phyloP scores from a whole-genome alignment of 805 yeast species.

The Saccharomycopsis amapae region DNA sequence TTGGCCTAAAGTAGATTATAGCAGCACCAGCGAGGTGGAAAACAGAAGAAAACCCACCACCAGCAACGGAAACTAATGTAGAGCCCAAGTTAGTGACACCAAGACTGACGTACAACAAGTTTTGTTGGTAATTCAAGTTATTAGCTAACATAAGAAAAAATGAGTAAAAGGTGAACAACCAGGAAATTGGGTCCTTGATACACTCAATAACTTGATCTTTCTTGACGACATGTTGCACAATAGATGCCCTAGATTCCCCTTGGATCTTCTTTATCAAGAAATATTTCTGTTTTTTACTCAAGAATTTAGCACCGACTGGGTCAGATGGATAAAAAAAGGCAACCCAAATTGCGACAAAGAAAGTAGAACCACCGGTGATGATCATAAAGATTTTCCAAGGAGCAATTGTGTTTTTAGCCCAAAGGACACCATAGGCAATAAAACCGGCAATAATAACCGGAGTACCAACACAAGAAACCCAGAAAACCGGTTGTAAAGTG shows the following conservation, averaged over 20 bases:
- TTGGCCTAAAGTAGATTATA: conserved; percentile 27
- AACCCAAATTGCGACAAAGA: conserved; percentile 28
- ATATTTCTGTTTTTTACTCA: conserved; percentile 36
- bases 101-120: conserved; percentile 35
- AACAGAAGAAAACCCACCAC: conserved; percentile 34
- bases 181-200: conserved; percentile 40
- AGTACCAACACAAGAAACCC: conserved; percentile 37
- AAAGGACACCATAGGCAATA: conserved; percentile 34
- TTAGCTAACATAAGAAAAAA: conserved; percentile 40
- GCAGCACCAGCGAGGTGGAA: conserved; percentile 30
- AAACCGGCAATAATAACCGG: conserved; percentile 38
- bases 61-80: conserved; percentile 43
- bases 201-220: conserved; percentile 42
- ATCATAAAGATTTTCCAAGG: conserved; percentile 45
- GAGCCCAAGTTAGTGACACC: conserved; percentile 34
- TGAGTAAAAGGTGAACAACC: conserved; percentile 35
- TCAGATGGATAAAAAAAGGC: conserved; percentile 40
- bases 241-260: conserved; percentile 32
- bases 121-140: conserved; percentile 40
- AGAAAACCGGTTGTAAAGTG: conserved; percentile 40
- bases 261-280: conserved; percentile 41
- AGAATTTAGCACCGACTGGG: conserved; percentile 38
- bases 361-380: conserved; percentile 41
- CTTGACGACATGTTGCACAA: conserved; percentile 42
- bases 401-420: conserved; percentile 25